These are phyloP conservation scores for Hypoxylon sp. DNA, from an alignment of 2,329 filamentous ascomycete species.

Conservation along the genomic window DNA sequence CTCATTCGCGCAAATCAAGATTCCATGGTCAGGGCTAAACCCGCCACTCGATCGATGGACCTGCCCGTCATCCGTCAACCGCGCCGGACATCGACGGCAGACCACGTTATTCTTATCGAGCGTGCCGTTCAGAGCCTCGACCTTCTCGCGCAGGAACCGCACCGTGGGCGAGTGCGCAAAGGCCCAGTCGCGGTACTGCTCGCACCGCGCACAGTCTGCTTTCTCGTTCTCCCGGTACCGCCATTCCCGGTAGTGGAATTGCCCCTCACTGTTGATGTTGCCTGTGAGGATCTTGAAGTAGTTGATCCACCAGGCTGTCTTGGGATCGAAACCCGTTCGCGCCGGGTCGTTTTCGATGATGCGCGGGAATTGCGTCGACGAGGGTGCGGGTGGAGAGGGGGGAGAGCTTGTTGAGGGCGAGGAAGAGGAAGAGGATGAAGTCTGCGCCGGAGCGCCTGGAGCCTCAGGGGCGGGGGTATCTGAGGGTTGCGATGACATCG, in stretches of 20 bases:
- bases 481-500: conserved; percentile 45
- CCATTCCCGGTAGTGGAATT: conserved; percentile 82
- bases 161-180: conserved; percentile 88
- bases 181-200: conserved; percentile 85
- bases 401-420: conserved; percentile 7
- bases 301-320: conserved; percentile 80
- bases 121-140: conserved; percentile 82
- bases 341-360: conserved; percentile 71
- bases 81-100: conserved; percentile 82
- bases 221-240: conserved; percentile 82
- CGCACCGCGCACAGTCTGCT: conserved; percentile 84
- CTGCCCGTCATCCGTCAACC: conserved; percentile 69
- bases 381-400: conserved; percentile 12
- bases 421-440: conserved; percentile 25
- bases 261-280: conserved; percentile 76
- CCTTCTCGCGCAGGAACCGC: conserved; percentile 87
- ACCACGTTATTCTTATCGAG: conserved; percentile 82
- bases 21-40: conserved; percentile 88
- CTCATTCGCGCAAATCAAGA: conserved; percentile 93
- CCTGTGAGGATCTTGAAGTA: conserved; percentile 88
- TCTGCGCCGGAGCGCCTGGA: conserved; percentile 9
- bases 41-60: conserved; percentile 81
- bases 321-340: conserved; percentile 74
- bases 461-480: conserved; percentile 28
- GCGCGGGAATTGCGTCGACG: conserved; percentile 47